Evolutionary conservation across 306 rosid species (phyloP).

Genomic region (Spatholobus suberectus): DNA sequence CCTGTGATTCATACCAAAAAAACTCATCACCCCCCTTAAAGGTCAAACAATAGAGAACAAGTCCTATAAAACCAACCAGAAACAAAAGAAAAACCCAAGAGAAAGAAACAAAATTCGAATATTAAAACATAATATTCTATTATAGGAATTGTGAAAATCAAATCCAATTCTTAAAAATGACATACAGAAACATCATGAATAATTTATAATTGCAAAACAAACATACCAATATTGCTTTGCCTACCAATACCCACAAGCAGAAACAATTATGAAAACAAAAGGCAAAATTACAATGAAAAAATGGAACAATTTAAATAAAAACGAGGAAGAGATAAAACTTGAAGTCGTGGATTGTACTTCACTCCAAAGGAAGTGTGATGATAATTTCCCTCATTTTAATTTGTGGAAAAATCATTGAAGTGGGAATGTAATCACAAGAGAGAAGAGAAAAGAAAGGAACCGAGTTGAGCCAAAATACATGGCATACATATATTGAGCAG

Average conservation of each 20-base stretch:
- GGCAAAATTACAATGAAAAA: background rate
- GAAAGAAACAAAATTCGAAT: background rate
- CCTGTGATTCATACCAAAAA: no score
- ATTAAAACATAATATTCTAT: background rate
- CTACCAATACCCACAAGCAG: background rate
- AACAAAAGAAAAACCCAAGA: background rate
- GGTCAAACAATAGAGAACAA: background rate
- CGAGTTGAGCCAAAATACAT: conserved; percentile 30
- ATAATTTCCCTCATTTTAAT: conserved; percentile 22
- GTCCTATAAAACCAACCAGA: background rate
- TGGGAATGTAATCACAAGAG: conserved; percentile 5
- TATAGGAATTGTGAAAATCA: background rate
- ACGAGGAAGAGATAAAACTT: background rate
- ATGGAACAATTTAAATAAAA: background rate
- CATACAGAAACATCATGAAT: background rate
- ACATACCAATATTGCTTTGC: background rate
- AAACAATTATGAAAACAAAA: background rate
- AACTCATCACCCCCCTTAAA: background rate
- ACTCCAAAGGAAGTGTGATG: conserved; percentile 42
- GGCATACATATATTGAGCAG: conserved; percentile 12
- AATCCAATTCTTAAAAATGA: background rate
- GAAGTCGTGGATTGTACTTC: conserved; percentile 49
- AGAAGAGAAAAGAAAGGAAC: background rate
- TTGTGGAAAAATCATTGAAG: conserved; percentile 23
- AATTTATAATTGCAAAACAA: background rate